phyloP scores from a whole-genome alignment of 805 yeast species.

The Hanseniaspora meyeri region DNA sequence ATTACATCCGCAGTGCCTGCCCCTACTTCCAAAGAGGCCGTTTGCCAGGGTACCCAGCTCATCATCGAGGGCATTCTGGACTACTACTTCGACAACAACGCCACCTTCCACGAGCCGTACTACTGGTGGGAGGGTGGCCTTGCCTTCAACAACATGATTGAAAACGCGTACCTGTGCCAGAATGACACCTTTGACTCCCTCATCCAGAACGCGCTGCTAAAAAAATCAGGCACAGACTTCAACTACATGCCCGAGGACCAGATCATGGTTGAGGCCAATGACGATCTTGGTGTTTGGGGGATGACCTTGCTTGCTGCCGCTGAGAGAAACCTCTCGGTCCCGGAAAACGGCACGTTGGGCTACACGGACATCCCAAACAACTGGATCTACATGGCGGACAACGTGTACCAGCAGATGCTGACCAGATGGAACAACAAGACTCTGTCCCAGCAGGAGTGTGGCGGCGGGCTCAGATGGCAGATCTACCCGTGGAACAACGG shows the following conservation, averaged over 20 bases:
- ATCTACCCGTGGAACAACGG: slow-evolving; percentile 91
- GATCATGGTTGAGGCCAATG: slow-evolving; percentile 88
- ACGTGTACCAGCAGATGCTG: slow-evolving; percentile 32
- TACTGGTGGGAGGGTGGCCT: slow-evolving; percentile 92
- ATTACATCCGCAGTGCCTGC: neutral
- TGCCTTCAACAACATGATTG: slow-evolving; percentile 54
- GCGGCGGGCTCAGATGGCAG: slow-evolving; percentile 94
- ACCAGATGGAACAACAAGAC: slow-evolving; percentile 7
- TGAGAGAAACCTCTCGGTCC: slow-evolving; percentile 70
- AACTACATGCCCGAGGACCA: slow-evolving; percentile 83
- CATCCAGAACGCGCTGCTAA: slow-evolving; percentile 45
- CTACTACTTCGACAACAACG: slow-evolving; percentile 63
- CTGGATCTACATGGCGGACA: slow-evolving; percentile 79
- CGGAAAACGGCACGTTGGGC: slow-evolving; percentile 24
- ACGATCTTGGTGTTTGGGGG: slow-evolving; percentile 97
- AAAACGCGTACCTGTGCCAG: slow-evolving; percentile 58
- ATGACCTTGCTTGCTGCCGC: slow-evolving; percentile 85
- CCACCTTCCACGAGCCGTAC: slow-evolving; percentile 51
- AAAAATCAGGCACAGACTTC: slow-evolving; percentile 60
- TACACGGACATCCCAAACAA: neutral
- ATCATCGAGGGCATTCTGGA: slow-evolving; percentile 41
- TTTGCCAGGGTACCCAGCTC: neutral
- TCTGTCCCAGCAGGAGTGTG: slow-evolving; percentile 33
- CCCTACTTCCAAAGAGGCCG: neutral
- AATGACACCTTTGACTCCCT: slow-evolving; percentile 50